Percentiles rank a stretch among this genome's conserved stretches.
Evolutionary conservation across 441 rosid genomes (phyloP).

Genomic region (Populus hybrid): DNA sequence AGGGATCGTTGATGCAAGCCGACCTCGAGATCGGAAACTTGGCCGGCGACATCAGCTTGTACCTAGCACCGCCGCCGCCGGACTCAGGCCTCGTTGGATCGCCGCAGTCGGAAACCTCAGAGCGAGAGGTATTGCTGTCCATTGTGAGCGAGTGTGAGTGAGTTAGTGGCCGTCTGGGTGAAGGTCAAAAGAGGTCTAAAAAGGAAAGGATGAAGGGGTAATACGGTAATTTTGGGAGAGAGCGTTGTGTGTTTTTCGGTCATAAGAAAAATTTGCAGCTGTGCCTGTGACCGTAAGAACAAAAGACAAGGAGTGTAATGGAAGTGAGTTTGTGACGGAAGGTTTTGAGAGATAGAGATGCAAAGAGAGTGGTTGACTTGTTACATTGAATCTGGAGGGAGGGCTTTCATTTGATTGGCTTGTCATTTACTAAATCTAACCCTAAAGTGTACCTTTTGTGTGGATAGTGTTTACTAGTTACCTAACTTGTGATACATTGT

Average conservation of each 20-base stretch:
- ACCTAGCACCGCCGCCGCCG: constrained; percentile 66
- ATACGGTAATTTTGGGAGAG: constrained; percentile 18
- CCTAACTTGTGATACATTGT: too few species aligned
- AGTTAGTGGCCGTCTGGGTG: neutral
- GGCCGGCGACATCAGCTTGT: constrained; percentile 92
- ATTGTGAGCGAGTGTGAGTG: constrained; percentile 15
- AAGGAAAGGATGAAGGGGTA: constrained; percentile 17
- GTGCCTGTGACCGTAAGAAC: neutral
- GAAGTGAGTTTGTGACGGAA: constrained; percentile 31
- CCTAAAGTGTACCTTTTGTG: too few species aligned
- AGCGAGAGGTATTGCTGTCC: constrained; percentile 19
- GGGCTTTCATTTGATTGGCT: constrained; percentile 19
- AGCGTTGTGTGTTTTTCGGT: neutral
- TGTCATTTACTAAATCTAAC: neutral
- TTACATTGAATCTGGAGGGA: constrained; percentile 33
- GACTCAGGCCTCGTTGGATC: constrained; percentile 15
- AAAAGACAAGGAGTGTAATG: neutral
- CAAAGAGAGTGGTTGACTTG: constrained; percentile 42
- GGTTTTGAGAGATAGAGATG: constrained; percentile 2
- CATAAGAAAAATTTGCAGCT: neutral
- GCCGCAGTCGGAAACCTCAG: constrained; percentile 9
- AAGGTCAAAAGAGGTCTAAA: constrained; percentile 14
- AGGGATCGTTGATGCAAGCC: constrained; percentile 66
- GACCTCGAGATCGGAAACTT: constrained; percentile 94
- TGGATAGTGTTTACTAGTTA: too few species aligned